Evolutionary conservation across 1,284 basidiomycete species (phyloP), one percentile per base, ranked within the genome.

Genomic region (Rhodotorula sp.): DNA sequence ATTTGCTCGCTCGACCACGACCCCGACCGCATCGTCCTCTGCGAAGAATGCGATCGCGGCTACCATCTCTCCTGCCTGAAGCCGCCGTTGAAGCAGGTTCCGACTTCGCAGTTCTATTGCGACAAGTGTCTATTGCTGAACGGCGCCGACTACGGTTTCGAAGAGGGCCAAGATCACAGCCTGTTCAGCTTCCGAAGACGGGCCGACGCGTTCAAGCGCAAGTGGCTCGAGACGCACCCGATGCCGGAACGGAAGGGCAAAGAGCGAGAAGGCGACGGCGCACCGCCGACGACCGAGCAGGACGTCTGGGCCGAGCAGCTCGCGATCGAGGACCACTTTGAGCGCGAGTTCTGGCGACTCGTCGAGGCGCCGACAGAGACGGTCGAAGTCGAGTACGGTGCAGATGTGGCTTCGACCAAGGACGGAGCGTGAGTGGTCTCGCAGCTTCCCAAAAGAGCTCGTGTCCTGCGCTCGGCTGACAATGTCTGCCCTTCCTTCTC

Each of bases 341-440:
- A 99, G 84, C 85, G 86, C 63, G 95, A 99, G 81, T 99, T 99
- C 80, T 99, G 97, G 97, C 86, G 95, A 55, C 86, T 99, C 61
- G 93, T 97, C 8, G 90, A 97, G 81, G 91, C 90, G 49, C 87
- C 88, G 62, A 84, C 87, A 56, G 95, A 99, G 80, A 95, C 92
- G 0, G 94, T 99, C 26, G 97, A 99, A 81, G 90, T 99, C 57
- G 97, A 99, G 82, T 99, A 99, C 79, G 97, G 97, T 38, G 97
- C 97, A 1, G 97, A 99, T 80, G 90, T 99, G 38, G 95, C 98
- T 81, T 97, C 95, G 5, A 95, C 95, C 0, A 95, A 93, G 6
- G 94, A 98, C 78, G 95, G 97, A 80, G 94, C 92, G 93, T 93
- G 80, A 76, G 84, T 58, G 43, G n/a, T n/a, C 55, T 49, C 45